Percentiles rank a stretch among this genome's conserved stretches.
These are phyloP conservation scores for Dactylellina parvicollis DNA, from an alignment of 2,329 filamentous ascomycete genomes.

Conservation along the genomic window DNA sequence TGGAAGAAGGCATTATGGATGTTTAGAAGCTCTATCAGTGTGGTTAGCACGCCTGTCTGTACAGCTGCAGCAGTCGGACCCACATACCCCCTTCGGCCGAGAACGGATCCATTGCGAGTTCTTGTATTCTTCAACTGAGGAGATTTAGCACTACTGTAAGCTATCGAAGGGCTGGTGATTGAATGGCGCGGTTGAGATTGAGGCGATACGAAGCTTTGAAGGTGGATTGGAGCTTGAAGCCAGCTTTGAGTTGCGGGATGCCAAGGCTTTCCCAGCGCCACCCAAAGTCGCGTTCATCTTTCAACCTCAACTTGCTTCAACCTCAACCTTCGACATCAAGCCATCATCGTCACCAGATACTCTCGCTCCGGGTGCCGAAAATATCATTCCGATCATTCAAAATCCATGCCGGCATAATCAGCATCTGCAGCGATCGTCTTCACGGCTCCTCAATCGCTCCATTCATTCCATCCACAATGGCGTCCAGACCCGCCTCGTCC, in stretches of 20 bases:
- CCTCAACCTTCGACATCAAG: conserved; percentile 18
- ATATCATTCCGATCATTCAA: background rate
- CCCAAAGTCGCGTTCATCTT: conserved; percentile 44
- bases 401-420: background rate
- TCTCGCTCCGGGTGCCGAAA: background rate
- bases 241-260: conserved; percentile 53
- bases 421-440: background rate
- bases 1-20: conserved; percentile 77
- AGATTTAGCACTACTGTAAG: background rate
- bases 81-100: conserved; percentile 69
- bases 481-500: conserved; percentile 46
- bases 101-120: conserved; percentile 71
- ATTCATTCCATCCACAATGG: conserved; percentile 2
- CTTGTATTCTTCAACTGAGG: background rate
- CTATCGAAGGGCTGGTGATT: conserved; percentile 1
- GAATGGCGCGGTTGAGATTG: conserved; percentile 5
- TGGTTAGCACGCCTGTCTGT: conserved; percentile 11
- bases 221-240: conserved; percentile 49
- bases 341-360: background rate
- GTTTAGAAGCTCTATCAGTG: conserved; percentile 71
- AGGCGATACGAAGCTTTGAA: conserved; percentile 25
- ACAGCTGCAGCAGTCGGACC: background rate
- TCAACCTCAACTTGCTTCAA: conserved; percentile 4
- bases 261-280: conserved; percentile 41
- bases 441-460: background rate